Evolutionary conservation across 495 filamentous ascomycete genomes (phyloP).

Genomic region (Opeltia flavorubescens): DNA sequence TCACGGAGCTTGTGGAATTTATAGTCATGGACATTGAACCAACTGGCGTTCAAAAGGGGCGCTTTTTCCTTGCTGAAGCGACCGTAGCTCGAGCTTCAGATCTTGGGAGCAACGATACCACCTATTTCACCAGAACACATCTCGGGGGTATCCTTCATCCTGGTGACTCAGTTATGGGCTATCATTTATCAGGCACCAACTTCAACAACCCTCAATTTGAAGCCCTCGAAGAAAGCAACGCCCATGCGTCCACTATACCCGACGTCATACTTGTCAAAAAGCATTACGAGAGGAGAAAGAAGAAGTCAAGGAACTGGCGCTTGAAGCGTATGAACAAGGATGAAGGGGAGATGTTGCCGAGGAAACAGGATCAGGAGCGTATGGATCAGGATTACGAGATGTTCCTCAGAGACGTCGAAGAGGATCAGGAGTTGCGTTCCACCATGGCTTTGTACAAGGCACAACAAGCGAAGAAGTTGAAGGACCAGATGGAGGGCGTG

Average conservation of each 20-base stretch:
- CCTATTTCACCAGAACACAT: slow-evolving; percentile 80
- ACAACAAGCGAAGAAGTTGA: slow-evolving; percentile 26
- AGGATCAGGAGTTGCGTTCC: slow-evolving; percentile 74
- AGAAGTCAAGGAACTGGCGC: slow-evolving; percentile 78
- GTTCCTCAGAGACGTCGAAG: slow-evolving; percentile 94
- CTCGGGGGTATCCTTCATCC: slow-evolving; percentile 74
- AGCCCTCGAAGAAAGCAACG: slow-evolving; percentile 53
- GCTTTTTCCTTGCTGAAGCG: slow-evolving; percentile 69
- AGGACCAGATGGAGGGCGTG: slow-evolving; percentile 28
- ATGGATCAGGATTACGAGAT: slow-evolving; percentile 88
- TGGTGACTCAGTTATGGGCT: slow-evolving; percentile 86
- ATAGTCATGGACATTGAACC: slow-evolving; percentile 90
- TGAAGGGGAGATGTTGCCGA: slow-evolving; percentile 63
- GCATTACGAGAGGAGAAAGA: slow-evolving; percentile 73
- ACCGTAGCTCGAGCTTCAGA: slow-evolving; percentile 81
- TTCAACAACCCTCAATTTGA: slow-evolving; percentile 83
- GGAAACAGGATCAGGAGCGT: slow-evolving; percentile 67
- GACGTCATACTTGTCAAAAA: slow-evolving; percentile 97
- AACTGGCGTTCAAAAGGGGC: slow-evolving; percentile 57
- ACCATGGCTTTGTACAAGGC: slow-evolving; percentile 79
- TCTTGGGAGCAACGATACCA: slow-evolving; percentile 71
- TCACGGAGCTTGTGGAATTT: slow-evolving; percentile 78
- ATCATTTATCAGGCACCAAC: slow-evolving; percentile 72
- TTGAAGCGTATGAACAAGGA: slow-evolving; percentile 87
- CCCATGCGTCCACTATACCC: slow-evolving; percentile 62